phyloP scores from a whole-genome alignment of 305 asterid species.

The Ilex paraguariensis region DNA sequence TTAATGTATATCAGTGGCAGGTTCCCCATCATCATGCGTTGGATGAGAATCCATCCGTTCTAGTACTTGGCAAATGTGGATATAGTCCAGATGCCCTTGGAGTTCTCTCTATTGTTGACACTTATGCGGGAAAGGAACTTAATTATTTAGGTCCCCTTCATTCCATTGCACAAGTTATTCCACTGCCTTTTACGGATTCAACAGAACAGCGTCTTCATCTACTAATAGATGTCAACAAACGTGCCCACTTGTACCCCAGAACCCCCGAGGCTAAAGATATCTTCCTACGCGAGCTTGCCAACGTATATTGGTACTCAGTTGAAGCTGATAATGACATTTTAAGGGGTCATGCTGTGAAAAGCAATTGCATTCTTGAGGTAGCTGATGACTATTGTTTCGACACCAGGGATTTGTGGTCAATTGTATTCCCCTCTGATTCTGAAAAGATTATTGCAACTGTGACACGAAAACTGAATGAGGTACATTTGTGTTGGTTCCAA shows the following conservation, averaged over 20 bases:
- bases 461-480: slow-evolving; percentile 80
- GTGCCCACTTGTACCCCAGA: slow-evolving; percentile 79
- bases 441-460: slow-evolving; percentile 83
- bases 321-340: slow-evolving; percentile 55
- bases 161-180: slow-evolving; percentile 73
- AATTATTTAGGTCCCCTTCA: slow-evolving; percentile 52
- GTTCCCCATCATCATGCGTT: slow-evolving; percentile 98
- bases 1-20: slow-evolving; percentile 89
- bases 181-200: slow-evolving; percentile 82
- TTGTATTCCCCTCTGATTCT: slow-evolving; percentile 81
- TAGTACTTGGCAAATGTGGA: slow-evolving; percentile 90
- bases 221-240: slow-evolving; percentile 57
- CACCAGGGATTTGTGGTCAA: slow-evolving; percentile 72
- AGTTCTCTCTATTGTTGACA: slow-evolving; percentile 73
- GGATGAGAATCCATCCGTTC: slow-evolving; percentile 91
- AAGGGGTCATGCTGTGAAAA: slow-evolving; percentile 74
- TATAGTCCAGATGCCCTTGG: slow-evolving; percentile 59
- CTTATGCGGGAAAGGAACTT: slow-evolving; percentile 83
- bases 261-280: slow-evolving; percentile 77
- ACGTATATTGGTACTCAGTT: slow-evolving; percentile 87
- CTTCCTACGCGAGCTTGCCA: slow-evolving; percentile 60
- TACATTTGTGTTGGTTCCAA: slow-evolving; percentile 8
- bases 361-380: slow-evolving; percentile 40
- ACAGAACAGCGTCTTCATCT: slow-evolving; percentile 84
- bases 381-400: slow-evolving; percentile 69